Base-by-base conservation (phyloP, 345 rosid genomes). In the Firmiana major region DNA sequence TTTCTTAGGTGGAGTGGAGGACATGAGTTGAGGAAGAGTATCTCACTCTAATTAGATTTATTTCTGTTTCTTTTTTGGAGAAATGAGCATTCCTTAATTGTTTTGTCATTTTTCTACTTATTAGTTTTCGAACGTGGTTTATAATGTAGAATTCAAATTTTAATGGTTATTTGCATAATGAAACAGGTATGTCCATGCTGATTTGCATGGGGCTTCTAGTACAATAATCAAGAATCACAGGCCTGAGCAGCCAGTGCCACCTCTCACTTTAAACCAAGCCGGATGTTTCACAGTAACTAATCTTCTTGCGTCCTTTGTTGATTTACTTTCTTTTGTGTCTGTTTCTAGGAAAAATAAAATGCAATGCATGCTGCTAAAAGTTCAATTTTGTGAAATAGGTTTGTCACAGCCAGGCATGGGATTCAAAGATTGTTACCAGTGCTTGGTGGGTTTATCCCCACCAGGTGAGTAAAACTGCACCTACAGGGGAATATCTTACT, bases 361-460 rank as follows among this genome's bases (percentile, higher is more conserved):
- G 38, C 46, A 64, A 60, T 2, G 19, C 67, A 75, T 53, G 75
- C 67, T 40, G 42, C 46, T 55, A 63, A 54, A 62, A 49, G 54
- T 75, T 83, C 9, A 31, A 26, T 74, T 43, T 63, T 79, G 34
- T 72, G 77, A 57, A 85, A 79, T 80, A 93, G 99, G 99, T 96
- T 79, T 96, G 98, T 82, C 97, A 93, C 74, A 93, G 99, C 85
- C 92, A 92, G 79, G 99, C 98, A 74, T 96, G 99, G 99, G 94
- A 96, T 84, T 96, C 98, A 31, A 96, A 96, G 88, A 93, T 96
- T 79, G 93, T 96, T 71, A 93, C 99, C 69, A 93, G 99, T 73
- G 99, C 98, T 77, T 96, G 99, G 98, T 96, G 99, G 99, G 99
- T 96, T 63, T 88, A 92, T 84, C 98, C 97, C 82, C 91, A 88